A percentile compares a stretch with the other conserved stretches of the same genome.
Conservation (phyloP, 805 yeast species). For the Candida nonsorbophila region DNA sequence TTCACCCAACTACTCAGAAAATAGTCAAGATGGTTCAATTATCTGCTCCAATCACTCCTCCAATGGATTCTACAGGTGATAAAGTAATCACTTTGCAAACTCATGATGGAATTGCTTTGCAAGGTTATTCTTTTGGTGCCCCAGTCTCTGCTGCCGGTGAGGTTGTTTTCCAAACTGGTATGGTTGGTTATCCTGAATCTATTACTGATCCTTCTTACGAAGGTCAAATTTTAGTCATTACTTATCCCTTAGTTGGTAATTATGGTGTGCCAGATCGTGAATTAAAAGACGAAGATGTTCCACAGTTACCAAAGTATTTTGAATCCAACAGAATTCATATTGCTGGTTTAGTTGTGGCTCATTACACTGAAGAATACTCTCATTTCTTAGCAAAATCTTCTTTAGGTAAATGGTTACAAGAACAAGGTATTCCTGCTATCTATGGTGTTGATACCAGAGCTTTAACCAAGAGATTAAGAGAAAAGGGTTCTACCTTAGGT, state of each 20-base stretch:
- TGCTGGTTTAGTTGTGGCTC: constrained; percentile 95
- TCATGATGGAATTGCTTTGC: constrained; percentile 77
- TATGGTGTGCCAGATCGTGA: constrained; percentile 95
- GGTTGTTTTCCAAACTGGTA: constrained; percentile 98
- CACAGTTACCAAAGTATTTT: constrained; percentile 81
- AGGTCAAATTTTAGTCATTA: constrained; percentile 94
- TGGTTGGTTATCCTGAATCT: constrained; percentile 99
- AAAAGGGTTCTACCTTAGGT: constrained; percentile 89
- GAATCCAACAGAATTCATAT: constrained; percentile 91
- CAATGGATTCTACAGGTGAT: constrained; percentile 79
- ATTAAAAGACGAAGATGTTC: constrained; percentile 58
- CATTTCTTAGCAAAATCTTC: constrained; percentile 92
- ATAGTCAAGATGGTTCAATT: constrained; percentile 9
- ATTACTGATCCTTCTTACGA: constrained; percentile 97
- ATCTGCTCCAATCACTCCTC: constrained; percentile 84
- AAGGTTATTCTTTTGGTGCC: constrained; percentile 98
- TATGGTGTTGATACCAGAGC: constrained; percentile 98
- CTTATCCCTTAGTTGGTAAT: constrained; percentile 96
- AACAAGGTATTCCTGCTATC: constrained; percentile 89
- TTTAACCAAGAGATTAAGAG: constrained; percentile 88
- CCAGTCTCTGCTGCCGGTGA: constrained; percentile 88
- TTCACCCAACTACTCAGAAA: too few relatives aligned
- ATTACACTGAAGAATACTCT: constrained; percentile 92
- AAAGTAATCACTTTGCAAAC: constrained; percentile 83
- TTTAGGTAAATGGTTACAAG: constrained; percentile 88